A percentile compares a stretch with the other conserved stretches of the same genome.
Conservation (phyloP, 495 filamentous ascomycete genomes). For the Cairneyella variabilis region DNA sequence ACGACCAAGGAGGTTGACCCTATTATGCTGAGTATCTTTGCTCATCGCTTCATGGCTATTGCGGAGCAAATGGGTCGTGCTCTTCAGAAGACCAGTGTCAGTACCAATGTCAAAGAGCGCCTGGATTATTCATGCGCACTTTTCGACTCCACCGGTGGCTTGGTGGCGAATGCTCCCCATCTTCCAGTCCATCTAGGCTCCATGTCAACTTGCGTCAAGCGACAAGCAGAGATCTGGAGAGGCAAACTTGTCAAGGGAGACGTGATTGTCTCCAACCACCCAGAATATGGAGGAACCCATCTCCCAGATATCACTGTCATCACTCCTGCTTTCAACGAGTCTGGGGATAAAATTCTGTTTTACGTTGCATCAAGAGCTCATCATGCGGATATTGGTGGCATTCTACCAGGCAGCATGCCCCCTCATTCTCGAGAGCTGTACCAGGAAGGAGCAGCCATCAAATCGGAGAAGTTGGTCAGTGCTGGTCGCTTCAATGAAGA, state of each 20-base stretch:
- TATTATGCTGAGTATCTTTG: conserved; percentile 93
- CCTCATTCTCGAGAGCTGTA: conserved; percentile 88
- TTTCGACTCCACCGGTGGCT: conserved; percentile 83
- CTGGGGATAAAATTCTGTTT: conserved; percentile 84
- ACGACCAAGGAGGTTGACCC: conserved; percentile 63
- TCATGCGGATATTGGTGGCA: conserved; percentile 96
- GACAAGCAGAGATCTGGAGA: conserved; percentile 90
- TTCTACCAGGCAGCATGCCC: conserved; percentile 94
- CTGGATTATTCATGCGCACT: conserved; percentile 96
- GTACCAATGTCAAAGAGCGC: conserved; percentile 96
- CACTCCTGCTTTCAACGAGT: conserved; percentile 78
- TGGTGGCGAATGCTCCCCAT: conserved; percentile 95
- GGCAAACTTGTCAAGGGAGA: conserved; percentile 87
- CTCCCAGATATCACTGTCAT: conserved; percentile 92
- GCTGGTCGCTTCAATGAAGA: conserved; percentile 87
- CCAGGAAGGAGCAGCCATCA: conserved; percentile 93
- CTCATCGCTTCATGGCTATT: conserved; percentile 97
- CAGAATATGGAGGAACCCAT: conserved; percentile 79
- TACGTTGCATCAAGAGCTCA: conserved; percentile 95
- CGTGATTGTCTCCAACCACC: conserved; percentile 94
- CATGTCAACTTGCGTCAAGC: conserved; percentile 93
- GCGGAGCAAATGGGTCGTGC: conserved; percentile 97
- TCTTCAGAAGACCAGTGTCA: conserved; percentile 94
- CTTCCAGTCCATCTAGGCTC: conserved; percentile 86
- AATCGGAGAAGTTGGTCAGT: conserved; percentile 89